phyloP scores from a whole-genome alignment of 2,329 filamentous ascomycete species.

The Periconia macrospinosa region DNA sequence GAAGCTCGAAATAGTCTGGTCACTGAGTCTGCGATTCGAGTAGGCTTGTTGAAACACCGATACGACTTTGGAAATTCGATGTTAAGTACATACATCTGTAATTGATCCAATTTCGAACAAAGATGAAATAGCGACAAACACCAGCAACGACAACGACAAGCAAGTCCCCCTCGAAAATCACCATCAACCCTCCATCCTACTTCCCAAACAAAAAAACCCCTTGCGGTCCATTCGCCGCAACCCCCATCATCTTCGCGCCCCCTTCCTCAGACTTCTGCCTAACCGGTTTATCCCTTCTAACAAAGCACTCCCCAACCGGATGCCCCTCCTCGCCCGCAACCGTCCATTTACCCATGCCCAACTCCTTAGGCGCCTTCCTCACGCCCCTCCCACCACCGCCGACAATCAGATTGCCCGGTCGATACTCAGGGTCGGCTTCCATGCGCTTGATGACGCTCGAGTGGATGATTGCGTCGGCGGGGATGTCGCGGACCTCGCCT shows the following conservation, averaged over 20 bases:
- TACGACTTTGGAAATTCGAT: too few species aligned
- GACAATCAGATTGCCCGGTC: conserved; percentile 78
- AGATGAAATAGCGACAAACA: too few species aligned
- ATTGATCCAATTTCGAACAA: too few species aligned
- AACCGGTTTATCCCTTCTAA: conserved; percentile 40
- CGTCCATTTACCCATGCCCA: conserved; percentile 75
- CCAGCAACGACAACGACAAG: too few species aligned
- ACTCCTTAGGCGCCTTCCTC: conserved; percentile 59
- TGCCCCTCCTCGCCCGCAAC: conserved; percentile 66
- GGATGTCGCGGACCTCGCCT: conserved; percentile 78
- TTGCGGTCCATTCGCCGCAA: conserved; percentile 12
- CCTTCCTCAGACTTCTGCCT: conserved; percentile 17
- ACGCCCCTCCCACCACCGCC: conserved; percentile 76
- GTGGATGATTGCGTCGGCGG: conserved; percentile 69
- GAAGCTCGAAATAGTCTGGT: too few species aligned
- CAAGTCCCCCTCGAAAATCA: too few species aligned
- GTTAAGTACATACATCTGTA: too few species aligned
- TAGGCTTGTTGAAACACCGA: too few species aligned
- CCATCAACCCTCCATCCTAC: neutral
- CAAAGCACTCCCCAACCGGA: conserved; percentile 68
- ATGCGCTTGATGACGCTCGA: conserved; percentile 74
- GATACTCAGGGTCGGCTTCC: conserved; percentile 63
- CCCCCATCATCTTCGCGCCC: neutral
- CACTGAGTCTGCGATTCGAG: too few species aligned
- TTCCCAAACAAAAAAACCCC: conserved; percentile 7